Evolutionary conservation across 305 asterid genomes (phyloP).

Genomic region (Salvia sclarea): DNA sequence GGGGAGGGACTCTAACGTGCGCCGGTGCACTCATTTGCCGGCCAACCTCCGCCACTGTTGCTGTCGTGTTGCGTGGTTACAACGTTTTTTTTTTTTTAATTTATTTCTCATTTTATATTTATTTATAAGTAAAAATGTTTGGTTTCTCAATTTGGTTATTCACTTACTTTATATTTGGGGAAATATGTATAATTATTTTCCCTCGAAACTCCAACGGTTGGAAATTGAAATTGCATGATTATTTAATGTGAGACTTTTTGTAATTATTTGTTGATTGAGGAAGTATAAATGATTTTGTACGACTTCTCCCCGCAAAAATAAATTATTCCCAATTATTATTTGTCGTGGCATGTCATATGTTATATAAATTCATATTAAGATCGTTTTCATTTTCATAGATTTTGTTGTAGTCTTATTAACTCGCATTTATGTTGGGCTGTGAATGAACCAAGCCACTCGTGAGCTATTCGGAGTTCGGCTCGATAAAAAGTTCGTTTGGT

Average conservation of each 20-base stretch:
- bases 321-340: too few relatives aligned
- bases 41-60: conserved; percentile 42
- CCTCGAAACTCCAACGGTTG: neutral
- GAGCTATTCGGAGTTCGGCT: too few relatives aligned
- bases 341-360: too few relatives aligned
- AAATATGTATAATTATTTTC: too few relatives aligned
- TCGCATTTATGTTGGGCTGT: too few relatives aligned
- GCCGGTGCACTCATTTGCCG: conserved; percentile 48
- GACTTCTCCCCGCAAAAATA: too few relatives aligned
- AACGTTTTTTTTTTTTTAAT: neutral
- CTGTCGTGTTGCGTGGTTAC: conserved; percentile 30
- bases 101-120: neutral
- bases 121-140: too few relatives aligned
- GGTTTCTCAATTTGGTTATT: neutral
- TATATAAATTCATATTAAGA: too few relatives aligned
- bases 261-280: neutral
- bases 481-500: too few relatives aligned
- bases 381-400: too few relatives aligned
- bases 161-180: neutral
- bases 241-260: neutral
- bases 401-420: too few relatives aligned
- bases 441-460: too few relatives aligned
- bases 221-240: neutral
- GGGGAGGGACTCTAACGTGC: conserved; percentile 48
- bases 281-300: neutral